phyloP scores from a whole-genome alignment of 2,329 filamentous ascomycete genomes.

The Lasiodiplodia citricola region DNA sequence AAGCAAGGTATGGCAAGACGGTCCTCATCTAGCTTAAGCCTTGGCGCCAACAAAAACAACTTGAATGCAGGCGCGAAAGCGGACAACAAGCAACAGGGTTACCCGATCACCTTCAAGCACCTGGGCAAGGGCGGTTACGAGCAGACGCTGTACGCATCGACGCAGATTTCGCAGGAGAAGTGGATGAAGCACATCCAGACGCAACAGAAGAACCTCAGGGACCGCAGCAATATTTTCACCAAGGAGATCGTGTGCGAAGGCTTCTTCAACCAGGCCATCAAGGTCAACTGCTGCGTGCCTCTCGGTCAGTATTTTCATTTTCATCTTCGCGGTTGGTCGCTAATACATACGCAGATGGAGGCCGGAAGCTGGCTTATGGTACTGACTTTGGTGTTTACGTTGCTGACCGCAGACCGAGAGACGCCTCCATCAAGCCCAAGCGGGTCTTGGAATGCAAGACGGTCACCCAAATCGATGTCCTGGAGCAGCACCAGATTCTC shows the following conservation, averaged over 20 bases:
- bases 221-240: slow-evolving; percentile 73
- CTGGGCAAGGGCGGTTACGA: slow-evolving; percentile 96
- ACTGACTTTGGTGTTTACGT: slow-evolving; percentile 94
- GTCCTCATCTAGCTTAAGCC: slow-evolving; percentile 83
- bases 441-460: slow-evolving; percentile 84
- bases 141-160: slow-evolving; percentile 84
- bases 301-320: slow-evolving; percentile 66
- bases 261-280: slow-evolving; percentile 87
- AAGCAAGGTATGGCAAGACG: slow-evolving; percentile 80
- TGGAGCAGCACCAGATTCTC: slow-evolving; percentile 92
- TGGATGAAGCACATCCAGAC: slow-evolving; percentile 96
- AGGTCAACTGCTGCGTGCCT: slow-evolving; percentile 93
- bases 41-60: slow-evolving; percentile 55
- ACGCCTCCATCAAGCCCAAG: slow-evolving; percentile 72
- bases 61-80: slow-evolving; percentile 42
- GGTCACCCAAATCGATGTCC: slow-evolving; percentile 93
- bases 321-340: background rate
- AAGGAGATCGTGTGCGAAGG: slow-evolving; percentile 76
- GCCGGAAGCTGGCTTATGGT: slow-evolving; percentile 90
- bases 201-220: slow-evolving; percentile 84
- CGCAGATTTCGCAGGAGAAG: slow-evolving; percentile 85
- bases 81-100: slow-evolving; percentile 71
- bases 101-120: slow-evolving; percentile 95
- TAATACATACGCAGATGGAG: slow-evolving; percentile 69
- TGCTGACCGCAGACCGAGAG: slow-evolving; percentile 87